Percentiles rank a stretch among this genome's conserved stretches.
Conservation (phyloP, 2,329 filamentous ascomycete species). For the Colletotrichum melonis region DNA sequence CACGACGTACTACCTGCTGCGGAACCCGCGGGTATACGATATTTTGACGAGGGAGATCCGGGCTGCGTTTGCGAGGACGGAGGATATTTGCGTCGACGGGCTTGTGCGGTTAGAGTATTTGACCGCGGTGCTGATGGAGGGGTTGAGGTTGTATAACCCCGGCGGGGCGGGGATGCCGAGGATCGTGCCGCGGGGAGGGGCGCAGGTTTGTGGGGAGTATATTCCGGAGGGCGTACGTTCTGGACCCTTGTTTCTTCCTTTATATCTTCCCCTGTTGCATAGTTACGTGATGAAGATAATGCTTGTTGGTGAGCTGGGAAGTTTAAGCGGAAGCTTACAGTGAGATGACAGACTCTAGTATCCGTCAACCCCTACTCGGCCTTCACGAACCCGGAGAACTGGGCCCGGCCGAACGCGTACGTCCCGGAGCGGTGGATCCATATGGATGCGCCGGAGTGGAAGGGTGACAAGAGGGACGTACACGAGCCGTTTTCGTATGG, state of each 20-base stretch:
- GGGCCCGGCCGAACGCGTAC: constrained; percentile 56
- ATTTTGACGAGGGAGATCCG: constrained; percentile 53
- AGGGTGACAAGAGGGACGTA: constrained; percentile 53
- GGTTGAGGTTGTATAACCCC: constrained; percentile 48
- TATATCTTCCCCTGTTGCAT: too few species aligned
- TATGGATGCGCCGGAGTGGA: constrained; percentile 26
- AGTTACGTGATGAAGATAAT: too few species aligned
- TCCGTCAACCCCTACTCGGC: constrained; percentile 27
- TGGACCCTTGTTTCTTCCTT: not conserved
- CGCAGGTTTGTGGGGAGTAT: constrained; percentile 43
- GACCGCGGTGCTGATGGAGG: constrained; percentile 54
- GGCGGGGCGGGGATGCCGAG: constrained; percentile 39
- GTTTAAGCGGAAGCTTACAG: not conserved
- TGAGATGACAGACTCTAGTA: constrained; percentile 13
- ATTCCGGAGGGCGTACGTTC: constrained; percentile 48
- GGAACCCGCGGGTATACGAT: constrained; percentile 42
- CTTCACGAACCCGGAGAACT: constrained; percentile 46
- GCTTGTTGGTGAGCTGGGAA: too few species aligned
- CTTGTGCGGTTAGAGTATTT: constrained; percentile 49
- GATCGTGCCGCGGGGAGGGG: constrained; percentile 46
- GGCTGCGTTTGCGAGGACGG: constrained; percentile 44
- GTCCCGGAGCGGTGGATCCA: constrained; percentile 57
- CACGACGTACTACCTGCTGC: constrained; percentile 51
- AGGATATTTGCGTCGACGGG: constrained; percentile 51
- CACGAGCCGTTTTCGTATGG: constrained; percentile 61